Base-by-base conservation (phyloP, 2,329 filamentous ascomycete species). In the Ramularia endophylla region DNA sequence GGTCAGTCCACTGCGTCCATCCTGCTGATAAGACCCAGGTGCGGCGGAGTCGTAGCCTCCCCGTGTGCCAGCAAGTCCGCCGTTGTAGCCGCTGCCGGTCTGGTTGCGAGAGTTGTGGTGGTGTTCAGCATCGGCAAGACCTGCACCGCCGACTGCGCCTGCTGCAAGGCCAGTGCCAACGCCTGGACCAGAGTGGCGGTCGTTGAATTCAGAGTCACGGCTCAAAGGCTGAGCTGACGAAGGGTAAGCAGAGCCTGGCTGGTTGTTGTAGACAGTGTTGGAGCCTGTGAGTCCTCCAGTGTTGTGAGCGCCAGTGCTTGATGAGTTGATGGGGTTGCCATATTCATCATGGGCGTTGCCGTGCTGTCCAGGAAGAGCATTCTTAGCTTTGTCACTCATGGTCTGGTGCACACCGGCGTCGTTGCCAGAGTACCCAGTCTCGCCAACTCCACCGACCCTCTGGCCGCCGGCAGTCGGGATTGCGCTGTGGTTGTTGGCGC, bases 381-480 rank as follows among this genome's bases (percentile, higher is more conserved):
- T 37, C 25, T 41, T 37, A 25, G 35, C 17, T 20, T 43, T 39
- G 33, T 43, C 38, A 11, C 38, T 32, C 12, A 39, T 18, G 12
- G 41, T 40, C 8, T 38, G 27, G 17, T 48, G 35, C 9, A 38
- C 31, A 16, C 39, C 42, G 15, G 43, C 30, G 22, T 48, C 36
- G 15, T 40, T 31, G 28, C 41, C 33, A 8, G 37, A 40, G 22
- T 44, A 35, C 18, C 41, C 41, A 27, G 34, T 31, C 30, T 15
- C 19, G n/a, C 18, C 33, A 15, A 32, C 29, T 19, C 41, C 44
- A 17, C 52, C 54, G 5, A 57, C 38, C 33, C 44, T 46, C 30
- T 52, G 40, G 12, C 54, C 55, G 18, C 56, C 56, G 18, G 56
- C 56, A 18, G 50, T 55, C 11, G 56, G 56, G 20, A 59, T 55